Base-by-base conservation (phyloP, 2,329 filamentous ascomycete species). In the Aspergillus chevalieri region DNA sequence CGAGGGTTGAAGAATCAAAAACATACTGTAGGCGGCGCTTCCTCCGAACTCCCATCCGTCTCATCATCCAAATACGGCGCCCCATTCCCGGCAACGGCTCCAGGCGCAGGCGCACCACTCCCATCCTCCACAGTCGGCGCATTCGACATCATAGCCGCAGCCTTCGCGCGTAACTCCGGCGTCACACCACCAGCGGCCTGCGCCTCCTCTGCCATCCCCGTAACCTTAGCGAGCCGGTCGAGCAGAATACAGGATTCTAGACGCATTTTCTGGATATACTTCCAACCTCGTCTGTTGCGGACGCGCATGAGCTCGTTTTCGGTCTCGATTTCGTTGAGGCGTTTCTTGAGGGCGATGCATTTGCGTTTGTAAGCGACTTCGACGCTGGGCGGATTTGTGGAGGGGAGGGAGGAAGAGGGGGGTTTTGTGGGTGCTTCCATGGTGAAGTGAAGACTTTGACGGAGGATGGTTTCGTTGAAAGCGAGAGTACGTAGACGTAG, bases 341-440 rank as follows among this genome's bases (percentile, higher is more conserved):
- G 87, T 61, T 89, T 87, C 74, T 94, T 94, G 19, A 98, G 81
- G 61, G 94, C 87, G 66, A 96, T 89, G 70, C 92, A 97, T 82
- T 98, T 97, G 57, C 89, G 83, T 63, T 93, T 90, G 73, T 97
- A 98, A 46, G 92, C 91, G 67, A 92, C 86, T 72, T 98, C 92
- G 55, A 97, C 90, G 14, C 90, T 95, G 14, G 93, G 92, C 17
- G 92, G 89, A 49, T 84, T 79, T 10, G 76, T 53, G 28, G 64
- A 60, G 66, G 52, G 65, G 55, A 58, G 49, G 43, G 60, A 58
- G 34, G 55, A 53, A 28, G 60, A 43, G 36, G 60, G 51, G 34
- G 60, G 52, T 36, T 56, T 57, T 48, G 55, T 54, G 34, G 57
- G 34, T 8, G 60, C 38, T 30, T 69, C 65, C 65, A 68, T 70